Evolutionary conservation across 2,329 filamentous ascomycete species (phyloP), one percentile per base, ranked within the genome.

Genomic region (Diaporthe eres): DNA sequence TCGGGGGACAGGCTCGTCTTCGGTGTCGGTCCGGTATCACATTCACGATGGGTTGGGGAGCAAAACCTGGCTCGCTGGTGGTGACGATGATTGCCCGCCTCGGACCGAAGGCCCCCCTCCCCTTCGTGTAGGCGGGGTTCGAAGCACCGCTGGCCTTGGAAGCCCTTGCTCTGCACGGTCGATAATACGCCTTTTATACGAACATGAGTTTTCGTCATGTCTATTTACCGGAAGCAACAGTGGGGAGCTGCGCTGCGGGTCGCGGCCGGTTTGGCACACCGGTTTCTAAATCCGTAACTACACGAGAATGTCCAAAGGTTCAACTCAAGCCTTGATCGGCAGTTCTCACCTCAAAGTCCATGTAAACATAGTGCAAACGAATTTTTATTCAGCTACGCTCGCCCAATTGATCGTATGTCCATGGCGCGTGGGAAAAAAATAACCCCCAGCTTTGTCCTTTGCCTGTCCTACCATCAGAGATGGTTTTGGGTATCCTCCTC

Each of bases 401-500:
- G 47, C 71, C 57, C 61, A 65, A n/a, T 28, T 73, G 58, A 19
- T 68, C 49, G 65, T 55, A 55, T 73, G 47, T 60, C 37, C 61
- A 49, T 61, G 58, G 57, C 34, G 71, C 71, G 28, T 44, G 25
- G 61, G 60, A 65, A 31, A 47, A 34, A 57, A 31, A 37, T 15
- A 22, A 15, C 28, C 25, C 63, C n/a, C 25, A 31, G n/a, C 58
- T 19, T 74, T 28, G 51, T 49, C 61, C 68, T 42, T 25, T 25
- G 53, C 57, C 28, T 72, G 25, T 63, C 71, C 47, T 39, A 25
- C 61, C 39, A 55, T 65, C 31, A 44, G 51, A 55, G 44, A 70
- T 70, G 65, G 65, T 44, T 51, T 37, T 73, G 72, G 75, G 75
- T 75, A 75, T 75, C 67, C 57, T 76, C 71, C 72, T 72, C 74